Evolutionary conservation across 2,329 filamentous ascomycete genomes (phyloP).

Genomic region (Colletotrichum tabaci): DNA sequence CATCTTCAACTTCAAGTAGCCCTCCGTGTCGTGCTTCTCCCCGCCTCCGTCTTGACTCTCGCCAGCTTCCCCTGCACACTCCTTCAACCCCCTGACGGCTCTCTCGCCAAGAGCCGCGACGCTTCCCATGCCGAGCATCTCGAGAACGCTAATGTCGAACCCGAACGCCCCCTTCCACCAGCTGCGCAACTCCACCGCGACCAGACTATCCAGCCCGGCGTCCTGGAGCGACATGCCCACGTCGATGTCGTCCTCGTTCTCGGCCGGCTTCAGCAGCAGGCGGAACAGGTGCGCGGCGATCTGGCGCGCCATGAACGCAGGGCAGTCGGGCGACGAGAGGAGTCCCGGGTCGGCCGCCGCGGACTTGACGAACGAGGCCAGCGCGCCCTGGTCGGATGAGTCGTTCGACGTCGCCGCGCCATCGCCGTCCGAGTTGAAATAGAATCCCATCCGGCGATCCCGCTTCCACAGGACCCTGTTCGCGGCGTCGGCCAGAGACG

Average conservation of each 20-base stretch:
- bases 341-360: not conserved
- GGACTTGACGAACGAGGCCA: conserved; percentile 11
- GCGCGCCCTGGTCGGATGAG: conserved; percentile 46
- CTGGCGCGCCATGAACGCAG: conserved; percentile 17
- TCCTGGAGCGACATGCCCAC: conserved; percentile 17
- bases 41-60: not conserved
- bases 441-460: conserved; percentile 46
- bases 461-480: conserved; percentile 43
- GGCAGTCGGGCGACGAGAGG: not conserved
- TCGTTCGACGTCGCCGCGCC: not conserved
- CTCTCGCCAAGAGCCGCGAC: conserved; percentile 39
- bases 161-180: conserved; percentile 46
- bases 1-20: conserved; percentile 33
- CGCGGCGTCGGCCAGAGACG: conserved; percentile 32
- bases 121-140: conserved; percentile 43
- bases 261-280: conserved; percentile 44
- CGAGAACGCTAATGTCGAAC: conserved; percentile 42
- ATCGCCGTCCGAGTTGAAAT: conserved; percentile 38
- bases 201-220: conserved; percentile 45
- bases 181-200: conserved; percentile 46
- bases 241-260: conserved; percentile 40
- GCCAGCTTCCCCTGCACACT: not conserved
- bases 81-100: conserved; percentile 10
- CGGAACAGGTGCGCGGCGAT: conserved; percentile 42
- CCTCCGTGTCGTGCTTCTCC: conserved; percentile 20